These are phyloP conservation scores for Jatropha podagrica DNA, from an alignment of 441 rosid species.

Conservation along the genomic window DNA sequence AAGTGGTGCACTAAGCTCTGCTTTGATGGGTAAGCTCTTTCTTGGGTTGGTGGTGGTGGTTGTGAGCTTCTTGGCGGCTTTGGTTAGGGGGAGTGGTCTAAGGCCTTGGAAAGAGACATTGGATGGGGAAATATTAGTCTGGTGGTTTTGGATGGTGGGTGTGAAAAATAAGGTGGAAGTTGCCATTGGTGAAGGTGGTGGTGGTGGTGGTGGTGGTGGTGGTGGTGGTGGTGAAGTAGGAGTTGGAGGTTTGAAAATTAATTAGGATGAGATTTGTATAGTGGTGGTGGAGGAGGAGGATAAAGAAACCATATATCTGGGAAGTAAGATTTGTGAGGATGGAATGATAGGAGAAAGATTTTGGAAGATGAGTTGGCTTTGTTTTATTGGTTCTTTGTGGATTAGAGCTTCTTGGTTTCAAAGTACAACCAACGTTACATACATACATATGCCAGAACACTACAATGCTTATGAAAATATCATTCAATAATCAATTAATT, in stretches of 20 bases:
- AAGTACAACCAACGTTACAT: not conserved
- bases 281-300: not conserved
- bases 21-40: slow-evolving; percentile 39
- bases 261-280: not conserved
- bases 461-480: too few species aligned
- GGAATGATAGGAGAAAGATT: slow-evolving; percentile 33
- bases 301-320: not conserved
- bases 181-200: slow-evolving; percentile 37
- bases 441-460: too few species aligned
- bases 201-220: too few species aligned
- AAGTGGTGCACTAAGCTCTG: slow-evolving; percentile 66
- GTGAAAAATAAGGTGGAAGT: slow-evolving; percentile 44
- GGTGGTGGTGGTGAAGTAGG: too few species aligned
- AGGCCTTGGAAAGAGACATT: slow-evolving; percentile 70
- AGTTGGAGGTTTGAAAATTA: not conserved
- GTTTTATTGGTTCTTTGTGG: slow-evolving; percentile 52
- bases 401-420: slow-evolving; percentile 36
- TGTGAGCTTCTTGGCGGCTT: slow-evolving; percentile 34
- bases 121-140: slow-evolving; percentile 23
- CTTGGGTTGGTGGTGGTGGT: slow-evolving; percentile 21
- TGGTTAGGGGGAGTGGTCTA: slow-evolving; percentile 41
- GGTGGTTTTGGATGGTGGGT: slow-evolving; percentile 41
- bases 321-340: slow-evolving; percentile 36
- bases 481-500: too few species aligned
- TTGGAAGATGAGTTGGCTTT: slow-evolving; percentile 42